Base-by-base conservation (phyloP, 2,329 filamentous ascomycete species). In the Sphaceloma murrayae region DNA sequence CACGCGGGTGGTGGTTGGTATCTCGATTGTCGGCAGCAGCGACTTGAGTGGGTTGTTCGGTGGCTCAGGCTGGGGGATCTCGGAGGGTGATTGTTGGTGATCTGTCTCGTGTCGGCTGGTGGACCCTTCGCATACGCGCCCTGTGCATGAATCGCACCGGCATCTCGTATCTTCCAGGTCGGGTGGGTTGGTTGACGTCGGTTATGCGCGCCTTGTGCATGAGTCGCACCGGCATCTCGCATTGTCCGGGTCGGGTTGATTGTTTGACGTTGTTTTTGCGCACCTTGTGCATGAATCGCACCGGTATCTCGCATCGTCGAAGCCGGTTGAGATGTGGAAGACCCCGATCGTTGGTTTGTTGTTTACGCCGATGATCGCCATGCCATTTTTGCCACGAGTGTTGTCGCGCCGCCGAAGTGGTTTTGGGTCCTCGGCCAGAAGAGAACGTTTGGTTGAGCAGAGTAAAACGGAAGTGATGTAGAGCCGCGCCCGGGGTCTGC, bases 361-460 rank as follows among this genome's bases (percentile, higher is more conserved):
- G 24, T 7, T 7, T 27, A n/a, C 24, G 24, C 24, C 24, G 24
- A 27, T 14, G 36, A 40, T 22, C 22, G 27, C 9, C 19, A 29
- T 22, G 22, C 22, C 13, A 40, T 19, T 22, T 22, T 7, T 40
- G 24, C 24, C 16, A 26, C 14, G 13, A 22, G 24, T 13, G 22
- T 17, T 24, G 19, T 40, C 17, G 22, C n/a, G n/a, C n/a, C n/a
- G n/a, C n/a, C n/a, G 13, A 26, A 26, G 21, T 40, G 36, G 16
- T 11, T 40, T 29, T 10, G 16, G 6, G 13, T 30, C 36, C 36
- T 30, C 3, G 24, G n/a, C 24, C 36, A 40, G 36, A 17, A 7
- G 24, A 40, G 36, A 22, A 40, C 36, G 11, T 13, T n/a, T 40
- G 36, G 36, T 29, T 40, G 36, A 40, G 36, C 36, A 40, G 24